Evolutionary conservation across 2,329 filamentous ascomycete genomes (phyloP).

Genomic region (Penicillium sp.): DNA sequence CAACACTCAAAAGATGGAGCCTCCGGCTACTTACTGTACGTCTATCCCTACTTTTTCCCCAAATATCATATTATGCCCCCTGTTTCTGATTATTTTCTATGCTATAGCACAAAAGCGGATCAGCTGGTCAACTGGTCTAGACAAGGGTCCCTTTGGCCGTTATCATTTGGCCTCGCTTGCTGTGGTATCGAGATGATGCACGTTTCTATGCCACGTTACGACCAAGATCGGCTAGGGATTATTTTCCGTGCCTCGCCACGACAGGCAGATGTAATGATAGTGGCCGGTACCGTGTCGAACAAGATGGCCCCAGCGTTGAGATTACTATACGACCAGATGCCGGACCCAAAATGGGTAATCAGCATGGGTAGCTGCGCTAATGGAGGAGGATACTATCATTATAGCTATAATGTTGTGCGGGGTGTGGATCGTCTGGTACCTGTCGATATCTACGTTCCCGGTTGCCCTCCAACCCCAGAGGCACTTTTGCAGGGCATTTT

Average conservation of each 20-base stretch:
- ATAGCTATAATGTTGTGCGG: constrained; percentile 77
- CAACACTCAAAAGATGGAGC: constrained; percentile 3
- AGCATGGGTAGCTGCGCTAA: constrained; percentile 86
- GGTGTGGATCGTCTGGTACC: constrained; percentile 78
- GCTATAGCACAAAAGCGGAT: constrained; percentile 72
- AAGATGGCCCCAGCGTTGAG: constrained; percentile 93
- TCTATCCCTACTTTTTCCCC: neutral
- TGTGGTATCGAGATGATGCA: constrained; percentile 95
- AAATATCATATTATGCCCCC: neutral
- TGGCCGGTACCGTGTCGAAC: constrained; percentile 89
- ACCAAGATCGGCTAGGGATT: constrained; percentile 11
- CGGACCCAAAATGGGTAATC: constrained; percentile 84
- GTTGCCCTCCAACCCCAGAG: constrained; percentile 13
- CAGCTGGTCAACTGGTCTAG: constrained; percentile 82
- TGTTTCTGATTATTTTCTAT: neutral
- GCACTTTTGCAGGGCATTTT: constrained; percentile 9
- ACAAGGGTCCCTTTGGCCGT: constrained; percentile 83
- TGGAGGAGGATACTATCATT: constrained; percentile 85
- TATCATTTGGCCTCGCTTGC: constrained; percentile 87
- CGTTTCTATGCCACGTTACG: constrained; percentile 69
- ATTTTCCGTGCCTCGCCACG: constrained; percentile 72
- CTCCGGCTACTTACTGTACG: constrained; percentile 13
- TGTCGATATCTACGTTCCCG: constrained; percentile 70
- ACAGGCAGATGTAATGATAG: constrained; percentile 92
- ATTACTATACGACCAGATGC: constrained; percentile 96